Evolutionary conservation across 257 asterid genomes (phyloP), one percentile per base, ranked within the genome.

Genomic region (Capsicum rhomboideum): DNA sequence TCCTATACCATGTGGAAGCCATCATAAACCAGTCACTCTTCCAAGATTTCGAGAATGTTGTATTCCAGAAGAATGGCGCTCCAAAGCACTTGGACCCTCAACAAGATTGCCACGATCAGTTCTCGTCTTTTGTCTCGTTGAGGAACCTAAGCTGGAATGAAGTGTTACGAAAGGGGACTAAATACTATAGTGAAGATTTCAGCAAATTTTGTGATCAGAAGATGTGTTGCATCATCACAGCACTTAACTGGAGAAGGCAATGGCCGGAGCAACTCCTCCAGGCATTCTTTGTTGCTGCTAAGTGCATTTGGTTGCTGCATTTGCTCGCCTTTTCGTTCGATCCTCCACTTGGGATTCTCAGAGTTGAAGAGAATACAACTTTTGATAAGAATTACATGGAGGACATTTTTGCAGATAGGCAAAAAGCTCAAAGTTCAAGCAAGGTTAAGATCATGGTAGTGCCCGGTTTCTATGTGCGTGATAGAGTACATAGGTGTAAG

Each of bases 221-320:
- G 59, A 96, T 96, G 99, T 92, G 94, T 72, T 90, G 88, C 26
- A 88, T 96, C 11, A 89, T 93, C 11, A 78, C 90, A 5, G 78
- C 87, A 11, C 85, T 94, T 13, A 93, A 92, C 53, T 94, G 98
- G 97, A 93, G 88, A 2, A 91, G 92, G 84, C 94, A 95, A 28
- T 96, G 99, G 99, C 92, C 98, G 1, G 99, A 96, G 88, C 94
- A 93, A 84, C 94, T 94, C 26, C 97, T 96, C 11, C 97, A 94
- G 63, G 94, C 97, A 0, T 96, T 96, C 86, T 96, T 96, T 44
- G 94, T 92, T 6, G 88, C 98, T 3, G 98, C 97, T 1, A 96
- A 96, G 71, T 94, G 99, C 89, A 87, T 96, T 18, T 96, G 99
- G 99, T 83, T 96, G 93, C 90, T 94, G 34, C 99, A 94, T 91